Base-by-base conservation (phyloP, 352 stramenopile species). In the Pythium grandisporangium region DNA sequence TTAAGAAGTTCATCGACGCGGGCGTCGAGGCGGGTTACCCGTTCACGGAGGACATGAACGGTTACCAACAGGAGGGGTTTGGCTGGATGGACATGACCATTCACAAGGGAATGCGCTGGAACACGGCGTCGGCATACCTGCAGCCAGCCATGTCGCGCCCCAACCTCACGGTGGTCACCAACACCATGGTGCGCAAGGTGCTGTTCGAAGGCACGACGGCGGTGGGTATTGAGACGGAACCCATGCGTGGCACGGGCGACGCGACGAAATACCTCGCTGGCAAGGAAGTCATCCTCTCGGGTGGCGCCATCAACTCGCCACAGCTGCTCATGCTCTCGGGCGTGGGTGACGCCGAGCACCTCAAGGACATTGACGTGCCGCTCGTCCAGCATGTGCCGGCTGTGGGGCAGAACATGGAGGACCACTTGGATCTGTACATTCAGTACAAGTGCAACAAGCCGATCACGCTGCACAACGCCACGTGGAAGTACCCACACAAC, bases 41-140 rank as follows among this genome's bases (percentile, higher is more conserved):
- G 2, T 90, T 89, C 54, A 93, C 80, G 7, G 72, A 92, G 6
- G 84, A 93, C 51, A 94, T 91, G 75, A 95, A 95, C 49, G 82
- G 81, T 19, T 94, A 77, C 53, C 75, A 88, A 53, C 80, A 95
- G 54, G 81, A 93, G 53, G 81, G 80, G 16, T 95, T 95, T 37
- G 83, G 83, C n/a, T 93, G 73, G 62, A 93, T 95, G 75, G 83
- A 95, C 53, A 84, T 79, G 73, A 95, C 80, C 13, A 63, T 95
- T 26, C 62, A 73, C 51, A 85, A 91, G 42, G 83, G 83, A 20
- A 53, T 63, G 43, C 80, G 83, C 21, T 95, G 80, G 77, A 93
- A 72, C 41, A 70, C 83, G 2, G 61, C 83, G 0, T 65, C 72
- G 0, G 80, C 73, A 22, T 95, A 95, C 36, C 42, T 95, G 41